These are phyloP conservation scores for Zychaea mexicana DNA, from an alignment of 371 early-diverging fungal genomes.

Conservation along the genomic window DNA sequence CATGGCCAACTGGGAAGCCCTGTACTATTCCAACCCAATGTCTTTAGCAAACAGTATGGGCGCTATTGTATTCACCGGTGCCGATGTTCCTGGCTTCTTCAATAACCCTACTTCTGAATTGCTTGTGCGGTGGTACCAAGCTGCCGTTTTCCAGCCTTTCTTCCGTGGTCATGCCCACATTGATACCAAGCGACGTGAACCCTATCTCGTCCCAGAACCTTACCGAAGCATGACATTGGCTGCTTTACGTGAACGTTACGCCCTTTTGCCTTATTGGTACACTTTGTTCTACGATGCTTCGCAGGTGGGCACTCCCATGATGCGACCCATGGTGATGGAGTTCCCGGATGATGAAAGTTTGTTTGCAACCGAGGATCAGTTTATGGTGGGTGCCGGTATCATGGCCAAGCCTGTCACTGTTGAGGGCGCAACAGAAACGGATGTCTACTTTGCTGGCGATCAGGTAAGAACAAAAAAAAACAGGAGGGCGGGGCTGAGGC, in stretches of 20 bases:
- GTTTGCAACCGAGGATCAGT: constrained; percentile 81
- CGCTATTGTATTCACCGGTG: constrained; percentile 83
- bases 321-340: constrained; percentile 82
- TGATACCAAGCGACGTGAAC: constrained; percentile 95
- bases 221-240: constrained; percentile 70
- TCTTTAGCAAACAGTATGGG: constrained; percentile 71
- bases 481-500: not conserved
- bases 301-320: constrained; percentile 72
- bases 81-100: constrained; percentile 95
- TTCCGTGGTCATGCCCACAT: constrained; percentile 94
- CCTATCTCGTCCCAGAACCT: constrained; percentile 91
- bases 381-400: constrained; percentile 78
- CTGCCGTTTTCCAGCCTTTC: constrained; percentile 90
- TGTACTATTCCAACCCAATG: constrained; percentile 81
- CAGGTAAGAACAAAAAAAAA: too few species aligned
- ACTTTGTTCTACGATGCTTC: constrained; percentile 77
- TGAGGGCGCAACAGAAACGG: constrained; percentile 53
- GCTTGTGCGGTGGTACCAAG: constrained; percentile 88
- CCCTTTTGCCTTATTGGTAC: constrained; percentile 81
- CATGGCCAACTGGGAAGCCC: constrained; percentile 80
- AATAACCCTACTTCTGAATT: constrained; percentile 82
- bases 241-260: constrained; percentile 77
- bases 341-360: constrained; percentile 76
- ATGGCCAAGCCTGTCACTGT: constrained; percentile 76
- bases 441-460: constrained; percentile 71